Evolutionary conservation across 257 asterid species (phyloP).

Genomic region (Salvia splendens): DNA sequence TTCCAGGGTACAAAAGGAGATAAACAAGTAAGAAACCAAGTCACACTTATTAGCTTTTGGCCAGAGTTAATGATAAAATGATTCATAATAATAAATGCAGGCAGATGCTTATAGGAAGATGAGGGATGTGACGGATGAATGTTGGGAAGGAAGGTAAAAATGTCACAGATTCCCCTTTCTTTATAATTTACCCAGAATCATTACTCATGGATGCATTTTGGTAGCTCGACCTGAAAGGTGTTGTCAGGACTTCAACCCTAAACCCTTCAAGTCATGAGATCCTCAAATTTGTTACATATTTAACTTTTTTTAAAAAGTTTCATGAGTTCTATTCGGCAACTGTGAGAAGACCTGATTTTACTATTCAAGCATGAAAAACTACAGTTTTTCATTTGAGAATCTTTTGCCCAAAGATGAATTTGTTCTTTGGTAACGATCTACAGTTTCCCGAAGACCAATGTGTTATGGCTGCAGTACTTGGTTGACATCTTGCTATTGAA

Average conservation of each 20-base stretch:
- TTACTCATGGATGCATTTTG: background rate
- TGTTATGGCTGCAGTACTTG: slow-evolving; percentile 88
- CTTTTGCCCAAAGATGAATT: slow-evolving; percentile 9
- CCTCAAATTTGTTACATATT: background rate
- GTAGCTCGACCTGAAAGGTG: background rate
- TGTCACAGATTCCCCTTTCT: slow-evolving; percentile 2
- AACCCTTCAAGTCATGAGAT: background rate
- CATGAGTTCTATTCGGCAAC: background rate
- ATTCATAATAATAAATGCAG: slow-evolving; percentile 47
- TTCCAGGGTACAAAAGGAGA: slow-evolving; percentile 92
- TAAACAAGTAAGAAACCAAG: slow-evolving; percentile 58
- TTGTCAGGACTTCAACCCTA: background rate
- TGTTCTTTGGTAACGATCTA: slow-evolving; percentile 22
- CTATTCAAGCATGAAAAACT: slow-evolving; percentile 3
- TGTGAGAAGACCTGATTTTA: background rate
- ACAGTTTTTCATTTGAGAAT: background rate
- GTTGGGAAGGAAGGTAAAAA: slow-evolving; percentile 95
- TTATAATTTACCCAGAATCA: background rate
- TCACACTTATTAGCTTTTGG: slow-evolving; percentile 22
- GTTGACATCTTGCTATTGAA: slow-evolving; percentile 74
- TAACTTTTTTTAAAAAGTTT: background rate
- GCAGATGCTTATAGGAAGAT: slow-evolving; percentile 88
- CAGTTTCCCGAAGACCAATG: slow-evolving; percentile 96
- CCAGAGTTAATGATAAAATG: slow-evolving; percentile 25
- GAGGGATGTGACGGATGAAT: slow-evolving; percentile 79